phyloP scores from a whole-genome alignment of 2,329 filamentous ascomycete species.

The Xylariales sp. region DNA sequence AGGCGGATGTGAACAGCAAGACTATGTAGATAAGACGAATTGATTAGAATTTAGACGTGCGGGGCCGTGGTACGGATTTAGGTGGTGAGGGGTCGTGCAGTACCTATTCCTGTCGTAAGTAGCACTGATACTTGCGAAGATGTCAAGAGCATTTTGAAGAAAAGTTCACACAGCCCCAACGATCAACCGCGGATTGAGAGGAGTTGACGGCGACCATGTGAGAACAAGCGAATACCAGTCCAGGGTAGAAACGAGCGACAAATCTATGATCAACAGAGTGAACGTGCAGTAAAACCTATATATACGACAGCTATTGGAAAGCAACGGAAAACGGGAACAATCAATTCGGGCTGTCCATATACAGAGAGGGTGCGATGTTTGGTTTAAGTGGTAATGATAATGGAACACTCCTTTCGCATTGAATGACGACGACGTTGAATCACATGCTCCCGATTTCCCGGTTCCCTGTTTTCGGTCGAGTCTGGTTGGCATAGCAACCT shows the following conservation, averaged over 20 bases:
- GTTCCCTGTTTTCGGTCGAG: conserved; percentile 42
- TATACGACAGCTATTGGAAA: conserved; percentile 14
- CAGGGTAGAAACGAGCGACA: background rate
- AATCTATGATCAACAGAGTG: background rate
- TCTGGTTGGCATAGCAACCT: conserved; percentile 33
- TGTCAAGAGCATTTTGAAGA: conserved; percentile 66
- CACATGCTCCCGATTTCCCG: conserved; percentile 24
- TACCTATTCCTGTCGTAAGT: conserved; percentile 72
- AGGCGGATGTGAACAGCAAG: conserved; percentile 79
- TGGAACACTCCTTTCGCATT: background rate
- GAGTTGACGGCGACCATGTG: conserved; percentile 1
- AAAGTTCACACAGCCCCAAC: background rate
- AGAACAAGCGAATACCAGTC: background rate
- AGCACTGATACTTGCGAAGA: conserved; percentile 77
- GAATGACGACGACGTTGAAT: conserved; percentile 22
- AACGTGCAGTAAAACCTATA: conserved; percentile 3
- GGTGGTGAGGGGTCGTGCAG: conserved; percentile 3
- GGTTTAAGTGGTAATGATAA: background rate
- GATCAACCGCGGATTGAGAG: background rate
- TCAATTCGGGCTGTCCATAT: background rate
- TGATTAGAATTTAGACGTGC: conserved; percentile 40
- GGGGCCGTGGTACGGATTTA: background rate
- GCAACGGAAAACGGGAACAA: background rate
- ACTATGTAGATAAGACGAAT: conserved; percentile 59
- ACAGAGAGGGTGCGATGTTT: background rate